phyloP scores from a whole-genome alignment of 2,329 filamentous ascomycete genomes.

The Colletotrichum endophyticum region DNA sequence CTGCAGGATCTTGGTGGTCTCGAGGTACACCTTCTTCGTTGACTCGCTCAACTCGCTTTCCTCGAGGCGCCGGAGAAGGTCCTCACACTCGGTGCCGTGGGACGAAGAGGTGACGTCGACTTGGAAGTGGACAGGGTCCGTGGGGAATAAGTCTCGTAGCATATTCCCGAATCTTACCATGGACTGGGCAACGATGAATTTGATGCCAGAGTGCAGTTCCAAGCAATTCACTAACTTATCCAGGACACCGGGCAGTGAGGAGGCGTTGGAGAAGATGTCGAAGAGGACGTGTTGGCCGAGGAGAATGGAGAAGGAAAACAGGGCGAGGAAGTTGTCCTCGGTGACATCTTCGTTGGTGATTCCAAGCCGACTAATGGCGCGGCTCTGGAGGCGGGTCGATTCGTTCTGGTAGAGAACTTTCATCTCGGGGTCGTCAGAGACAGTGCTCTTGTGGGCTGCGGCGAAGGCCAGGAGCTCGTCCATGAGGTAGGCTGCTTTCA shows the following conservation, averaged over 20 bases:
- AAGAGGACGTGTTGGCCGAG: conserved; percentile 53
- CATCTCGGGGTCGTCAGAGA: conserved; percentile 21
- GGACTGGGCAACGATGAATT: conserved; percentile 30
- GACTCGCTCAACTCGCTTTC: neutral
- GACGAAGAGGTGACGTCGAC: neutral
- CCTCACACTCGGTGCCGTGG: conserved; percentile 29
- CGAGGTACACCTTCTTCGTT: neutral
- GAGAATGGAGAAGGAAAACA: conserved; percentile 48
- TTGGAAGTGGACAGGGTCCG: neutral
- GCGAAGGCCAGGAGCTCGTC: conserved; percentile 51
- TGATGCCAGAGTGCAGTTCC: conserved; percentile 47
- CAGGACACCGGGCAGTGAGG: conserved; percentile 20
- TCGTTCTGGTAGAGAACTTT: conserved; percentile 35
- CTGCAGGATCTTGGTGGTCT: neutral
- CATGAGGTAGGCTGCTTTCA: conserved; percentile 46
- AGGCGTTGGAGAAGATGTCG: conserved; percentile 33
- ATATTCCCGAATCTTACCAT: neutral
- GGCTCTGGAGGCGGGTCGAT: conserved; percentile 49
- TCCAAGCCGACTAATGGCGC: conserved; percentile 44
- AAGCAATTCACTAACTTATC: conserved; percentile 44
- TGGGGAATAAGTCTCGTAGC: neutral
- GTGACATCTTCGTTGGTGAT: conserved; percentile 25
- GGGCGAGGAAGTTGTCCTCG: conserved; percentile 39
- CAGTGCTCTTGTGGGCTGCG: conserved; percentile 43
- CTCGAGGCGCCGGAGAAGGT: conserved; percentile 24